phyloP scores from a whole-genome alignment of 2,329 filamentous ascomycete genomes.

The Chaetothyriales sp. region DNA sequence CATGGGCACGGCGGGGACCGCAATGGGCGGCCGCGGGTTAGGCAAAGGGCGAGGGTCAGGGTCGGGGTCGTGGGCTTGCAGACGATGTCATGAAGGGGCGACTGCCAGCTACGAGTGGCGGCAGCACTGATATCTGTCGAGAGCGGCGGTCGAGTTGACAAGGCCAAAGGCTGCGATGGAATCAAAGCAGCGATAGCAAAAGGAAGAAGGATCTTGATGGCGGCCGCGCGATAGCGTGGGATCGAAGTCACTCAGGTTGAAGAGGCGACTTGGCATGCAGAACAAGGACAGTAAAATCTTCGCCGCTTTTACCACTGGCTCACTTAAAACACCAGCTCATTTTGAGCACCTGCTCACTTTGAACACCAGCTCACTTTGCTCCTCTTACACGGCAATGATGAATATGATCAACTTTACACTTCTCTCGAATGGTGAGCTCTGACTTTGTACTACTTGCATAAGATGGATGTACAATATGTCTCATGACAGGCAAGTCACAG shows the following conservation, averaged over 20 bases:
- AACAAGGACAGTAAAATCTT: no score
- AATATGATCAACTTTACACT: no score
- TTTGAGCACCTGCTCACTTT: no score
- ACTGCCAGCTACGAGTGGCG: not conserved
- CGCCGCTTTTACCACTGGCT: no score
- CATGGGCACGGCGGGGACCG: constrained; percentile 19
- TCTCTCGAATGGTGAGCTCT: no score
- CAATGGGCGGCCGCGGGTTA: not conserved
- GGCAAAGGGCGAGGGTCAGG: not conserved
- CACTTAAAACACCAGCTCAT: no score
- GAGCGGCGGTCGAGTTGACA: not conserved
- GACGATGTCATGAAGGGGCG: not conserved
- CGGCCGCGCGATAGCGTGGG: not conserved
- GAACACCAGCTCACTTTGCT: no score
- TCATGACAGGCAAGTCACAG: no score
- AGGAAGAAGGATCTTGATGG: not conserved
- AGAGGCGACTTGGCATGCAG: no score
- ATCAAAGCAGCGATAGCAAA: not conserved
- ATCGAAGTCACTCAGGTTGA: not conserved
- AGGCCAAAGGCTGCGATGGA: not conserved
- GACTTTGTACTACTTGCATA: no score
- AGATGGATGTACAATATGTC: no score
- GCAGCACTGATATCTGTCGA: not conserved
- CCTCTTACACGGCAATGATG: no score
- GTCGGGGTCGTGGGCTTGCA: not conserved